Evolutionary conservation across 164 flowering plant genomes (phyloP), one percentile per base, ranked within the genome.

Genomic region (Nymphaea thermarum): DNA sequence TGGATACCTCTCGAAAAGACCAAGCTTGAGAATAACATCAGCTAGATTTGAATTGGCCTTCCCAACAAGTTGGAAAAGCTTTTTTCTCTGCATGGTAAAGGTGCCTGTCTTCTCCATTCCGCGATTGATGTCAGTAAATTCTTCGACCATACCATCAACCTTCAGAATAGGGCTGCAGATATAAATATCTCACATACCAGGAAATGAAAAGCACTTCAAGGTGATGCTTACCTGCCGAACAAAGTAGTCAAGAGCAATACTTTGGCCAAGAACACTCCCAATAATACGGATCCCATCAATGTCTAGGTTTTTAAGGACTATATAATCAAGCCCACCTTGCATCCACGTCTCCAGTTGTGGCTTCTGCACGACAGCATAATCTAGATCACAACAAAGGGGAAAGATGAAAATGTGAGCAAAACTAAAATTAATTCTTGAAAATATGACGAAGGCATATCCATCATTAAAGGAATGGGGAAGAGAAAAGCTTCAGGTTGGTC

Each of bases 181-280:
- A 51, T 12, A 12, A 44, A 6, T 45, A 6, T 45, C n/a, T 41
- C 6, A 17, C 47, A 67, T 72, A 47, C 57, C 11, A 62, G 4
- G 14, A 63, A 44, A 66, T 51, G 42, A 42, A 41, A 6, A n/a
- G 25, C 17, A 10, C 25, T 51, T 45, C 5, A 12, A 43, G 43
- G 42, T 64, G 44, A 2, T 42, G 67, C 44, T 42, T 78, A 90
- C 97, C 97, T 90, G 97, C 15, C 92, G 87, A 70, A 91, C 92
- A 79, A 84, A 91, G 76, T 88, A 83, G 72, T 91, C 97, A 67
- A 91, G 77, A 62, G 94, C 97, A 70, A 88, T 85, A 70, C 97
- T 91, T 81, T 91, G 97, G n/a, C 94, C 94, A 72, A 91, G 97
- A 16, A 91, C 92, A 62, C 89, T 88, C 71, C 89, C 89, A 66